Base-by-base conservation (phyloP, 495 filamentous ascomycete genomes). In the Penicillium malachiteum region DNA sequence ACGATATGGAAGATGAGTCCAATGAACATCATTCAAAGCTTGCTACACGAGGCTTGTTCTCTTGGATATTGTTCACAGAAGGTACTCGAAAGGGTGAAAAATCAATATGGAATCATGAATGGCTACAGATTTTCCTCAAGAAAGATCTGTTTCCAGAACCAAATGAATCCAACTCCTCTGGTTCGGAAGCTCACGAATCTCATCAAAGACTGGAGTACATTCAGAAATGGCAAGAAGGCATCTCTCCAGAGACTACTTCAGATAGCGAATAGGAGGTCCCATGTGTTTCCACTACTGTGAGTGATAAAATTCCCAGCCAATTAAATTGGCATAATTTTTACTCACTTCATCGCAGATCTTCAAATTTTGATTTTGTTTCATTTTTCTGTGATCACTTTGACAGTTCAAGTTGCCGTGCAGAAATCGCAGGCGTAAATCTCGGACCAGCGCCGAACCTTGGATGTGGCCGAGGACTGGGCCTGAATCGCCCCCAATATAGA, bases 21-120 rank as follows among this genome's bases (percentile, higher is more conserved):
- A 49, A 12, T 37, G 47, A 49, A 14, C 26, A 31, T 5, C 32
- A 37, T n/a, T 49, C 47, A 11, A 11, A 13, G 1, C 26, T 35
- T 34, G 47, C 47, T 7, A 49, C 32, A 16, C 31, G n/a, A 5
- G 13, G 35, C 7, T 37, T 49, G 32, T 35, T 49, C 47, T 49
- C 47, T 10, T 49, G 47, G 47, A 49, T 31, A 13, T 49, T 35
- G 6, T 49, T 49, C 32, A 49, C 47, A 35, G 47, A 49, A n/a
- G 31, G 47, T 9, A 37, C 35, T 7, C 47, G 32, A 31, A 34
- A 26, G 13, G 46, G 34, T 9, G 46, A 49, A 37, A 35, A 37
- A 37, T 16, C 26, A 16, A 7, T 49, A 5, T 49, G 46, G 46
- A 37, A 49, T 34, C 46, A 49, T 35, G 46, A 49, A 2, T 49